A percentile compares a stretch with the other conserved stretches of the same genome.
phyloP scores from a whole-genome alignment of 306 rosid genomes.

The Sesbania bispinosa region DNA sequence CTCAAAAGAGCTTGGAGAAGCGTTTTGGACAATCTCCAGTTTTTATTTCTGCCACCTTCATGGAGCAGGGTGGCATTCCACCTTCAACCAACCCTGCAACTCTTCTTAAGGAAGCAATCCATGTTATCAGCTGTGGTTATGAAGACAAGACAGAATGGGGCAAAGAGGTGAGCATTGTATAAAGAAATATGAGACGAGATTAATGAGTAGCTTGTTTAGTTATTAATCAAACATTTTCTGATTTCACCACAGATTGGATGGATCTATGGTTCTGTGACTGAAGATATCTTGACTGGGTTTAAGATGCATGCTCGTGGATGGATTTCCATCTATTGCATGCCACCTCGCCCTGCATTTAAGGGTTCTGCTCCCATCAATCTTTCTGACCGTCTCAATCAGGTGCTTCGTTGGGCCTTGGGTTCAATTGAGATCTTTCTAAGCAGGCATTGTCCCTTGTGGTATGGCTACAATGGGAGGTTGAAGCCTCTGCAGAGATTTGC shows the following conservation, averaged over 20 bases:
- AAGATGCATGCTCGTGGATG: slow-evolving; percentile 99
- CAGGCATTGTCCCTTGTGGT: slow-evolving; percentile 99
- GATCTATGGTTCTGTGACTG: slow-evolving; percentile 99
- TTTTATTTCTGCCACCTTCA: slow-evolving; percentile 94
- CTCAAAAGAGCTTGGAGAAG: slow-evolving; percentile 94
- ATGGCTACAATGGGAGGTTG: slow-evolving; percentile 89
- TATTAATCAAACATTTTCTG: slow-evolving; percentile 15
- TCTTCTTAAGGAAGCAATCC: slow-evolving; percentile 97
- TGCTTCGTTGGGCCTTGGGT: slow-evolving; percentile 99
- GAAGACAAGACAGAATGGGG: slow-evolving; percentile 99
- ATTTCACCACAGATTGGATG: slow-evolving; percentile 86
- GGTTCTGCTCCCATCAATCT: slow-evolving; percentile 99
- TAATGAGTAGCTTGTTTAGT: slow-evolving; percentile 4
- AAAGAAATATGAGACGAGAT: slow-evolving; percentile 4
- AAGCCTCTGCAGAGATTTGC: slow-evolving; percentile 80
- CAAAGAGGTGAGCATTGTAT: slow-evolving; percentile 65
- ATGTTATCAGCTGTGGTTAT: slow-evolving; percentile 97
- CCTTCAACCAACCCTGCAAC: slow-evolving; percentile 96
- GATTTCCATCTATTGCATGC: slow-evolving; percentile 98
- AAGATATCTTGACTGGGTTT: slow-evolving; percentile 98
- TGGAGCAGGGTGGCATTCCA: slow-evolving; percentile 99
- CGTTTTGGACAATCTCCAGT: slow-evolving; percentile 99
- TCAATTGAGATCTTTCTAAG: slow-evolving; percentile 96
- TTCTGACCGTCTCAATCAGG: slow-evolving; percentile 97
- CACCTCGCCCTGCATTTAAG: slow-evolving; percentile 96